Evolutionary conservation across 2,329 filamentous ascomycete genomes (phyloP).

Genomic region (Clonostachys sp.): DNA sequence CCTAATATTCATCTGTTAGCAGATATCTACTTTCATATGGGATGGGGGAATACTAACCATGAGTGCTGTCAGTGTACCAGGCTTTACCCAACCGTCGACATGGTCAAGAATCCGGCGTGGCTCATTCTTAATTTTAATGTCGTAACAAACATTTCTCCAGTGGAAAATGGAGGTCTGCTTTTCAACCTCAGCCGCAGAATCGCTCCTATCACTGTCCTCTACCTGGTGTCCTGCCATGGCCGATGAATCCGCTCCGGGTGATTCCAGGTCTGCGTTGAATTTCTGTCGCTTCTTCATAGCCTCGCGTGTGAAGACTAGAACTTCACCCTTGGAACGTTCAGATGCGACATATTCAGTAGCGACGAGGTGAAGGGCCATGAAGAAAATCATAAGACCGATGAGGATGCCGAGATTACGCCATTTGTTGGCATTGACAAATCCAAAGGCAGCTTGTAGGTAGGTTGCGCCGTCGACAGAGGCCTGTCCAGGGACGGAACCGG

Average conservation of each 20-base stretch:
- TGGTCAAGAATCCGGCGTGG: slow-evolving; percentile 62
- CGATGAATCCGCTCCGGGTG: no score
- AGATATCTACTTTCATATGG: no score
- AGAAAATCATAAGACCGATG: slow-evolving; percentile 42
- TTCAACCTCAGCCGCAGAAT: slow-evolving; percentile 29
- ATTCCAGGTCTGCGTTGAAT: no score
- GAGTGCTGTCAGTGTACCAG: slow-evolving; percentile 66
- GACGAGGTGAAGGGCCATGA: slow-evolving; percentile 41
- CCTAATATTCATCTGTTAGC: neutral
- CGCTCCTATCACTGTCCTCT: slow-evolving; percentile 34
- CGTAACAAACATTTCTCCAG: slow-evolving; percentile 70
- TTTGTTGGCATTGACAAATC: slow-evolving; percentile 40
- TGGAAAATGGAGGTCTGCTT: slow-evolving; percentile 55
- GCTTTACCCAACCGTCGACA: slow-evolving; percentile 72
- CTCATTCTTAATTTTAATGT: slow-evolving; percentile 66
- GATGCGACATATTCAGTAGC: slow-evolving; percentile 41
- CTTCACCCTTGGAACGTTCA: slow-evolving; percentile 55
- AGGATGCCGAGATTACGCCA: slow-evolving; percentile 57
- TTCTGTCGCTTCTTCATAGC: no score
- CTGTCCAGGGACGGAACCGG: slow-evolving; percentile 41
- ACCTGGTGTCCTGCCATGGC: no score
- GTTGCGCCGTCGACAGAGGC: slow-evolving; percentile 36
- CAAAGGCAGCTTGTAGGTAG: slow-evolving; percentile 40
- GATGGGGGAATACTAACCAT: slow-evolving; percentile 36
- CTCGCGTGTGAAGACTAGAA: slow-evolving; percentile 44